phyloP scores from a whole-genome alignment of 805 yeast genomes.

The Saccharomycopsis guyanensis region DNA sequence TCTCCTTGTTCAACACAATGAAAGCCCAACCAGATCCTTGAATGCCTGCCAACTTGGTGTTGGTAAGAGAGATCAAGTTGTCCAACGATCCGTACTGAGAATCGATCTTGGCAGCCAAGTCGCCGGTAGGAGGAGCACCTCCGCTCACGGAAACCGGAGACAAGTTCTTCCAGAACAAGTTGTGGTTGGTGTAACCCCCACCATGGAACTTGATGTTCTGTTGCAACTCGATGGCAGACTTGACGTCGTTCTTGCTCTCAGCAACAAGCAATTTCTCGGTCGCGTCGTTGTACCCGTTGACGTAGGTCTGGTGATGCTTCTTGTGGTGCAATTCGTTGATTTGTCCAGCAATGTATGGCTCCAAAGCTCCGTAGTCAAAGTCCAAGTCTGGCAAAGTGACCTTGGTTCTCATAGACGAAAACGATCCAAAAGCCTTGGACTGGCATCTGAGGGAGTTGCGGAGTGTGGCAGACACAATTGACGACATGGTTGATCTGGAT shows the following conservation, averaged over 20 bases:
- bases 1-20: slow-evolving; percentile 70
- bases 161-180: slow-evolving; percentile 80
- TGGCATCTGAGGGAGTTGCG: slow-evolving; percentile 13
- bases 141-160: slow-evolving; percentile 74
- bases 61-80: slow-evolving; percentile 53
- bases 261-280: slow-evolving; percentile 68
- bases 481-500: slow-evolving; percentile 1
- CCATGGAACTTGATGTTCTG: slow-evolving; percentile 83
- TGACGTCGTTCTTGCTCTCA: slow-evolving; percentile 46
- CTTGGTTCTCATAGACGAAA: slow-evolving; percentile 41
- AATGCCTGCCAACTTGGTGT: slow-evolving; percentile 70
- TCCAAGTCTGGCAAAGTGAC: slow-evolving; percentile 74
- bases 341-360: slow-evolving; percentile 79
- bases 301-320: slow-evolving; percentile 91
- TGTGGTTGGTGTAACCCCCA: slow-evolving; percentile 86
- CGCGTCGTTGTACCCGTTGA: slow-evolving; percentile 75
- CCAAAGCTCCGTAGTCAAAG: slow-evolving; percentile 79
- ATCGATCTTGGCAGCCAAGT: slow-evolving; percentile 49
- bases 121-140: slow-evolving; percentile 55
- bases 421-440: slow-evolving; percentile 10
- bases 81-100: slow-evolving; percentile 70
- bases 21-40: slow-evolving; percentile 98
- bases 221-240: slow-evolving; percentile 51
- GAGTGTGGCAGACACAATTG: slow-evolving; percentile 12
- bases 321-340: slow-evolving; percentile 82